Percentiles rank a stretch among this genome's conserved stretches.
phyloP scores from a whole-genome alignment of 495 filamentous ascomycete species.

The Staphylotrichum tortipilum region DNA sequence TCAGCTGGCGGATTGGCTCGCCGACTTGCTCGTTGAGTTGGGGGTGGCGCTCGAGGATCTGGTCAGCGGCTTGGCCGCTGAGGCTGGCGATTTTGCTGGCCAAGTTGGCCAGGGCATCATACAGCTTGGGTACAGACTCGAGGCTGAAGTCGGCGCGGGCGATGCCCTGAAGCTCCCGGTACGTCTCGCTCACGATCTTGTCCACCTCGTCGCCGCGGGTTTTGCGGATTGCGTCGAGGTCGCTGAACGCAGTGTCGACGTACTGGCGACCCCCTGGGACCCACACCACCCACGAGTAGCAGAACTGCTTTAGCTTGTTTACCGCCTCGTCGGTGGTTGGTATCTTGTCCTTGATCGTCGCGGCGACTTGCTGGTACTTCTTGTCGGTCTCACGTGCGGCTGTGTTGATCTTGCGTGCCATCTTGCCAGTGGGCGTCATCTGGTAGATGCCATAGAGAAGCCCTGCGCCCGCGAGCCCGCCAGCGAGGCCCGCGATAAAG shows the following conservation, averaged over 20 bases:
- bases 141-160: constrained; percentile 42
- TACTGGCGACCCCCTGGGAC: constrained; percentile 56
- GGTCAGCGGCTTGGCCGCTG: constrained; percentile 44
- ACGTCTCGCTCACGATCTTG: constrained; percentile 50
- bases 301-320: constrained; percentile 47
- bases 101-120: constrained; percentile 46
- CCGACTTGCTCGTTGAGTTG: constrained; percentile 58
- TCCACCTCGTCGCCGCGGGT: constrained; percentile 57
- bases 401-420: constrained; percentile 31
- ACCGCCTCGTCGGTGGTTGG: constrained; percentile 53
- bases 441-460: constrained; percentile 47
- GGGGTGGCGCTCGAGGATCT: constrained; percentile 58
- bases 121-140: constrained; percentile 42
- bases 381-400: constrained; percentile 42
- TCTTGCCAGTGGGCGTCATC: constrained; percentile 47
- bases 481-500: constrained; percentile 42
- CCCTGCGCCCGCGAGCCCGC: constrained; percentile 30
- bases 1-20: constrained; percentile 51
- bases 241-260: constrained; percentile 53
- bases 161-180: constrained; percentile 47
- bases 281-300: constrained; percentile 53
- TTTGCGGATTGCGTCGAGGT: constrained; percentile 50
- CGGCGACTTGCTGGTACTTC: constrained; percentile 43
- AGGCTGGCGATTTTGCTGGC: constrained; percentile 42
- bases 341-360: constrained; percentile 43